Conservation (phyloP, 2,329 filamentous ascomycete genomes). For the Botrytis tulipae region DNA sequence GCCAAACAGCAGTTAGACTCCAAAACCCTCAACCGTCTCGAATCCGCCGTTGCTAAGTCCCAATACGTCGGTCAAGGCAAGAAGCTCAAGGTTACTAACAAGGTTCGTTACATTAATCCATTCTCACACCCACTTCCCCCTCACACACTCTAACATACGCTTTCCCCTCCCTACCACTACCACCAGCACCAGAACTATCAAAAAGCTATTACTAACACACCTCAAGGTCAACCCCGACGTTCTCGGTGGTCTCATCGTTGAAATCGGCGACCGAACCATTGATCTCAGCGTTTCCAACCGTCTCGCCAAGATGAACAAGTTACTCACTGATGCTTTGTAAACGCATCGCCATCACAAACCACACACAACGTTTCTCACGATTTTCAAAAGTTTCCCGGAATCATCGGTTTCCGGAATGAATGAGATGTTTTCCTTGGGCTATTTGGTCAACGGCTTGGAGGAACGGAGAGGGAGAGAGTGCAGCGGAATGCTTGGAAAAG, state of each 20-base stretch:
- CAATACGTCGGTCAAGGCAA: slow-evolving; percentile 84
- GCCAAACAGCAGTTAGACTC: slow-evolving; percentile 70
- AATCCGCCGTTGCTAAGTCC: slow-evolving; percentile 86
- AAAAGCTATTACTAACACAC: background rate
- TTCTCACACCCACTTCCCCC: background rate
- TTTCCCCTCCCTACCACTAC: background rate
- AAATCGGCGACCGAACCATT: slow-evolving; percentile 96
- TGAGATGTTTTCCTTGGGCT: background rate
- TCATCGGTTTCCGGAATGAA: background rate
- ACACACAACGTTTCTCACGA: slow-evolving; percentile 30
- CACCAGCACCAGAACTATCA: background rate
- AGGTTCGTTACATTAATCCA: slow-evolving; percentile 50
- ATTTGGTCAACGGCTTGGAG: background rate
- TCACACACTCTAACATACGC: background rate
- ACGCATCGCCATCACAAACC: slow-evolving; percentile 40
- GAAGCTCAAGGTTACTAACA: slow-evolving; percentile 96
- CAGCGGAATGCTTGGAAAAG: background rate
- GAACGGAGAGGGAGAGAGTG: background rate
- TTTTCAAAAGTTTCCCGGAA: slow-evolving; percentile 16
- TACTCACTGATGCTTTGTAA: slow-evolving; percentile 95
- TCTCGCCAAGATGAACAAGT: slow-evolving; percentile 99
- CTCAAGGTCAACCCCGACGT: slow-evolving; percentile 86
- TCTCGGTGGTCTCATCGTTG: slow-evolving; percentile 87
- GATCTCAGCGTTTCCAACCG: slow-evolving; percentile 94
- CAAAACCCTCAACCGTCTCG: slow-evolving; percentile 81